Percentiles rank a stretch among this genome's conserved stretches.
Evolutionary conservation across 2,329 filamentous ascomycete genomes (phyloP).

Genomic region (Sordariomycetes sp.): DNA sequence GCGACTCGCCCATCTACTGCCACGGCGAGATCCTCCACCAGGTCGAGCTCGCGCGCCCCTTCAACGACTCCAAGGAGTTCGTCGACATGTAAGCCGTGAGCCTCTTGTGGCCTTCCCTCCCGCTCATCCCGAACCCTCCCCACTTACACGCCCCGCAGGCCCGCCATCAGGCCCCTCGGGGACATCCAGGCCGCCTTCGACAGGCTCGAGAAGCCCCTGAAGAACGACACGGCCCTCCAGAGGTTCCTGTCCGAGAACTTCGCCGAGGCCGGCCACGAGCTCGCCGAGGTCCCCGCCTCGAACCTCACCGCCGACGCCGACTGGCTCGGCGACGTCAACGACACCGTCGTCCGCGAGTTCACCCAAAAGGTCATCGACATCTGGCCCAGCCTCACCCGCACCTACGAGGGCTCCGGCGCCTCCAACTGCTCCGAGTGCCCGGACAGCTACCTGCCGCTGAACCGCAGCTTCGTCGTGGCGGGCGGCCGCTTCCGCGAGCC

Average conservation of each 20-base stretch:
- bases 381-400: slow-evolving; percentile 54
- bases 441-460: slow-evolving; percentile 52
- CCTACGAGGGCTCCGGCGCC: slow-evolving; percentile 34
- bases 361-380: slow-evolving; percentile 51
- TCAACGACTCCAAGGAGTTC: slow-evolving; percentile 57
- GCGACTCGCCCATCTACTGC: slow-evolving; percentile 56
- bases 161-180: slow-evolving; percentile 42
- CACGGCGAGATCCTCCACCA: slow-evolving; percentile 48
- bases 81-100: slow-evolving; percentile 45
- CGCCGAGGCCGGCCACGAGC: slow-evolving; percentile 48
- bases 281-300: slow-evolving; percentile 35
- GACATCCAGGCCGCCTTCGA: slow-evolving; percentile 49
- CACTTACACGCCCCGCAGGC: slow-evolving; percentile 24
- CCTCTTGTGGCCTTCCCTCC: neutral
- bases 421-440: slow-evolving; percentile 41
- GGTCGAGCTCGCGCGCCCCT: slow-evolving; percentile 50
- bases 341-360: slow-evolving; percentile 46
- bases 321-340: slow-evolving; percentile 43
- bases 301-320: slow-evolving; percentile 40
- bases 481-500: slow-evolving; percentile 59
- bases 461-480: slow-evolving; percentile 56
- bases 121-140: neutral
- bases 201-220: slow-evolving; percentile 43
- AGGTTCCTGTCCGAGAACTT: slow-evolving; percentile 52
- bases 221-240: slow-evolving; percentile 48